phyloP scores from a whole-genome alignment of 164 flowering plant genomes.

The Vitis labrusca region DNA sequence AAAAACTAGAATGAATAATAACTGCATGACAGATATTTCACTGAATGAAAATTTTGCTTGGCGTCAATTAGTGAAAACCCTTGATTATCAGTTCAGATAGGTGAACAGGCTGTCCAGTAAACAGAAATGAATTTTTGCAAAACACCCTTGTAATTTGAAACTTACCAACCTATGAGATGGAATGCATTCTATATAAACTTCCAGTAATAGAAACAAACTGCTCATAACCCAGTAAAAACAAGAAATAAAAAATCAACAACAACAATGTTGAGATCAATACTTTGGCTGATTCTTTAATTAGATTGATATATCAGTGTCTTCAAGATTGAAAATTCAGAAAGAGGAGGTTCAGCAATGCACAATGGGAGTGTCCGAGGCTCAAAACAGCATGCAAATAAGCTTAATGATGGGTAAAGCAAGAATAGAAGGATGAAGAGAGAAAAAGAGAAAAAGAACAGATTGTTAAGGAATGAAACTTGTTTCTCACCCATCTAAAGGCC shows the following conservation, averaged over 20 bases:
- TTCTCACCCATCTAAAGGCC: constrained; percentile 88
- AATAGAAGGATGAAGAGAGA: not conserved
- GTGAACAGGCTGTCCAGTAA: not conserved
- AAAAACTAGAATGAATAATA: too few species aligned
- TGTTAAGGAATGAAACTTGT: not conserved
- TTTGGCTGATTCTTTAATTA: too few species aligned
- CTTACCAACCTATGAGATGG: too few species aligned
- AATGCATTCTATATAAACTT: too few species aligned
- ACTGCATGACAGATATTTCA: too few species aligned
- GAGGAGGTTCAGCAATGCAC: not conserved
- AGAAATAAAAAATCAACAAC: not conserved
- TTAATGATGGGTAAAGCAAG: not conserved
- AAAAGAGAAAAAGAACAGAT: not conserved
- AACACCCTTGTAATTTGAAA: too few species aligned
- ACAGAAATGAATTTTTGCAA: too few species aligned
- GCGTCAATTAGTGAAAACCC: not conserved
- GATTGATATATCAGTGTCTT: too few species aligned
- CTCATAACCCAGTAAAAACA: not conserved
- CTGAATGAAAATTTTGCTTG: too few species aligned
- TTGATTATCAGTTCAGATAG: not conserved
- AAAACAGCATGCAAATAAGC: not conserved
- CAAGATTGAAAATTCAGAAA: too few species aligned
- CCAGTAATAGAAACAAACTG: too few species aligned
- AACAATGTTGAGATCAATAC: too few species aligned
- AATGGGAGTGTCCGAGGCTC: not conserved